Base-by-base conservation (phyloP, 1,139 yeast species). In the Blastobotrys buckinghamii region DNA sequence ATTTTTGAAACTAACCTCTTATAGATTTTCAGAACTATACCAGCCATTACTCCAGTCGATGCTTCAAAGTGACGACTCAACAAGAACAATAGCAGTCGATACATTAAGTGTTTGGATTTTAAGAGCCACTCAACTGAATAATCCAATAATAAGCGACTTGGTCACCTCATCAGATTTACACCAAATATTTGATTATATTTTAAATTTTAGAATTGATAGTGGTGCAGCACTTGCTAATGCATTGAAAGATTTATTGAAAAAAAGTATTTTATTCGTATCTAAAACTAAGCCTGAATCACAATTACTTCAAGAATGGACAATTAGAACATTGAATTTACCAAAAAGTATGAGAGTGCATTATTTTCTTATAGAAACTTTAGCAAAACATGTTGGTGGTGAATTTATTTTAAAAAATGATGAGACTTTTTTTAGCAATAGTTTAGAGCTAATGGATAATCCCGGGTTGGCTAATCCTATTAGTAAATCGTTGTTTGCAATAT, bases 151-250 rank as follows among this genome's bases (percentile, higher is more conserved):
- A 2, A 45, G 34, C 12, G 33, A 32, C 13, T 44, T 55, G 5
- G 54, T 74, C 5, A 46, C 58, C 0, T 53, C 55, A 10, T 61
- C 64, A 1, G 66, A 61, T 16, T 65, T 73, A 5, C 64, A 70
- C 38, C 60, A 59, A 22, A 55, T 81, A 1, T 81, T 82, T 59
- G 70, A 71, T 33, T 82, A 77, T 60, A 74, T 84, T 9, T 67
- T 82, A 43, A 88, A 81, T 55, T 81, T 79, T 58, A 80, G 89
- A 80, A 80, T 79, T 47, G 85, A 81, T 47, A 77, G 87, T 1
- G 81, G 84, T 5, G 80, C 86, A 1, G 81, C 94, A 0, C 66
- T 85, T 33, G 79, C 82, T 6, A 84, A 82, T 56, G 82, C 94
- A 0, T 65, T 86, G 46, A 75, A 73, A 49, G 84, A 80, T 37